phyloP scores from a whole-genome alignment of 2,329 filamentous ascomycete genomes.

The Alternaria brassicae region DNA sequence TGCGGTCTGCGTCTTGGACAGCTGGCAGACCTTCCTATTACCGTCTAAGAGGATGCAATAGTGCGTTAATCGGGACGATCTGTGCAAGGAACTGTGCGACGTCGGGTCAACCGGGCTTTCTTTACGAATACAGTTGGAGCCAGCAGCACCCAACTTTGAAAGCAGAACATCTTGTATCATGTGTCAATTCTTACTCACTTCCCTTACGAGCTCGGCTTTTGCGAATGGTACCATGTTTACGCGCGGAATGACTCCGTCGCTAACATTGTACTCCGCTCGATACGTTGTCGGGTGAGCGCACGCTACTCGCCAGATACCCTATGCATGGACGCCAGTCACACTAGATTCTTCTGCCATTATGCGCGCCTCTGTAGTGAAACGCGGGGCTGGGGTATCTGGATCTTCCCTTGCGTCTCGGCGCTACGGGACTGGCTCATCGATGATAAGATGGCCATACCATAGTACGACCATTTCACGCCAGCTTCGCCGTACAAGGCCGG shows the following conservation, averaged over 20 bases:
- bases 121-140: not conserved
- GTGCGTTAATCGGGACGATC: not conserved
- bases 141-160: not conserved
- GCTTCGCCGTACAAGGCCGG: slow-evolving; percentile 10
- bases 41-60: not conserved
- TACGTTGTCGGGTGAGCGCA: slow-evolving; percentile 39
- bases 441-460: not conserved
- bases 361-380: slow-evolving; percentile 7
- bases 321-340: slow-evolving; percentile 21
- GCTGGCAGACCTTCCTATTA: not conserved
- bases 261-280: slow-evolving; percentile 19
- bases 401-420: not conserved
- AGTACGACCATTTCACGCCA: not conserved
- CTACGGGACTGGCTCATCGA: not conserved
- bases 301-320: slow-evolving; percentile 7
- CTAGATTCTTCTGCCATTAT: slow-evolving; percentile 21
- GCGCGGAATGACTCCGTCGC: slow-evolving; percentile 27
- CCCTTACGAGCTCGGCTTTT: not conserved
- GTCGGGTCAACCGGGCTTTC: not conserved
- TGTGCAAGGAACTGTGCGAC: not conserved
- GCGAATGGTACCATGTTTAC: not conserved
- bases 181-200: not conserved
- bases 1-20: not conserved
- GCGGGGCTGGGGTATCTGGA: slow-evolving; percentile 10
- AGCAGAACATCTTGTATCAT: not conserved